Evolutionary conservation across 1,284 basidiomycete species (phyloP), one percentile per base, ranked within the genome.

Genomic region (Marasmius fiardii): DNA sequence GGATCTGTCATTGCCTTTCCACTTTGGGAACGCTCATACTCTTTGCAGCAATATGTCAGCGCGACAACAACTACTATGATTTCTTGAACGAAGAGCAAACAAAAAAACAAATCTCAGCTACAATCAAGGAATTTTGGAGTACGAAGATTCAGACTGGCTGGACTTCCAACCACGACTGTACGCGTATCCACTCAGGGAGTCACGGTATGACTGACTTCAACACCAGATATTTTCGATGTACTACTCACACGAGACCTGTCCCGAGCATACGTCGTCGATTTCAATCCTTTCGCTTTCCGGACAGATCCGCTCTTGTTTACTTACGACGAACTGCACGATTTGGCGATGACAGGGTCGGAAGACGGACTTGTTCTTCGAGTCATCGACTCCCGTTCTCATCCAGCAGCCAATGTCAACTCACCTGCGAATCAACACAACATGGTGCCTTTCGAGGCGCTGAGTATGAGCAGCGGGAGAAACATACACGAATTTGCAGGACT

Each of bases 11-110:
- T 52, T 49, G 53, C 50, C 58, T 59, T 14, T 16, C 43, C 53
- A 26, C 24, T 21, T 33, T 31, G 28, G 28, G 28, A 10, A 31
- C 6, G 35, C 12, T 57, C 12, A 34, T 48, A 11, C 28, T 18
- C 11, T 43, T 12, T 52, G 18, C 68, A 93, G 95, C 83, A 12
- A 88, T 97, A 35, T 87, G 85, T 0, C 95, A 98, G 68, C 82
- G 96, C n/a, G 95, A 98, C 66, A 78, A 78, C 24, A 95, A 94
- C 64, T 93, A 86, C 67, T 98, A 96, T 70, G 88, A 93, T 18
- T 95, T 92, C 67, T 78, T 95, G 66, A 88, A 86, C 65, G 82
- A 87, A n/a, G 64, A 72, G 0, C 65, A 65, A 1, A 89, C 81
- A 1, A 82, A 82, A 55, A 54, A 64, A 2, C 78, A 75, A 48